phyloP scores from a whole-genome alignment of 1,139 yeast species.

The Arxiozyma telluris region DNA sequence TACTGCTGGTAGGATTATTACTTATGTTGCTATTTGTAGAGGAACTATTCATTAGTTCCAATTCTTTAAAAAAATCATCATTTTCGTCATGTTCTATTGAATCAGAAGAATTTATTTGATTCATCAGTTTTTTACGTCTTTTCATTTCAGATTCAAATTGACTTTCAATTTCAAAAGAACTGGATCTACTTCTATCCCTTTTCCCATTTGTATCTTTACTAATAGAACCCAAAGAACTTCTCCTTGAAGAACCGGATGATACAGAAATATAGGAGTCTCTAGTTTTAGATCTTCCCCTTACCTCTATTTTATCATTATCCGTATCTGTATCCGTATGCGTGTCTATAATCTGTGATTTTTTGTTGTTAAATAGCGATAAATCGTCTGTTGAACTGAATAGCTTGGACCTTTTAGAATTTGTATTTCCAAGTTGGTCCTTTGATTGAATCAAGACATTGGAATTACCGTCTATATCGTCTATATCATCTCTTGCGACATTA shows the following conservation, averaged over 20 bases:
- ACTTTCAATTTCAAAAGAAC: neutral
- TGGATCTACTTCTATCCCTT: constrained; percentile 1
- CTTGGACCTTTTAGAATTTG: neutral
- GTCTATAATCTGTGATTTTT: neutral
- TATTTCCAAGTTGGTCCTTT: neutral
- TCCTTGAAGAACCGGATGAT: neutral
- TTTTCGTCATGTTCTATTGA: constrained; percentile 17
- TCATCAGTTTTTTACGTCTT: neutral
- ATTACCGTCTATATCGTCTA: neutral
- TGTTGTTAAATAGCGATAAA: neutral
- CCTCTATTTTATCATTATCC: neutral
- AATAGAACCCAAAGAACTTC: neutral
- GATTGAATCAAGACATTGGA: neutral
- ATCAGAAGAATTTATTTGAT: neutral
- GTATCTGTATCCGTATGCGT: neutral
- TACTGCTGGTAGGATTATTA: too few species aligned
- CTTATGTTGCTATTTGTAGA: neutral
- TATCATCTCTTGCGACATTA: constrained; percentile 8
- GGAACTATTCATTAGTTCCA: constrained; percentile 14
- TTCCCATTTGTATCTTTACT: neutral
- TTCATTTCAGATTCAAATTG: neutral
- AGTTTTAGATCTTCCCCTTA: neutral
- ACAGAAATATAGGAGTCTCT: neutral
- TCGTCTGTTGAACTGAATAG: neutral
- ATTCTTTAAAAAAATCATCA: constrained; percentile 26